Evolutionary conservation across 2,329 filamentous ascomycete species (phyloP).

Genomic region (Sarocladium oryzae): DNA sequence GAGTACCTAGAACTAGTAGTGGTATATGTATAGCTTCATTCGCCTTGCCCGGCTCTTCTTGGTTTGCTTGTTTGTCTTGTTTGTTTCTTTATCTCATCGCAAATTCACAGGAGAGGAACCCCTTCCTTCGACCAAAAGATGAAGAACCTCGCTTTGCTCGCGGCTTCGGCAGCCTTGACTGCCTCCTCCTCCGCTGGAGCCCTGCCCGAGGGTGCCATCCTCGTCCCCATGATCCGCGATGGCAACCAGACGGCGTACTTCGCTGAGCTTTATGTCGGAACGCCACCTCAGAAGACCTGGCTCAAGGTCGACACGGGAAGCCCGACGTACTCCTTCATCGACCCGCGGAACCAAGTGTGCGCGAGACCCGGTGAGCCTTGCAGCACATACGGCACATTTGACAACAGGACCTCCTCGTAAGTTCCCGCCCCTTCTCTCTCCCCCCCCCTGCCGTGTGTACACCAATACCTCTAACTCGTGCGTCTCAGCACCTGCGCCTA

Average conservation of each 20-base stretch:
- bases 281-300: not conserved
- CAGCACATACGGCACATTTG: not conserved
- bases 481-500: not conserved
- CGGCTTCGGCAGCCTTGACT: not conserved
- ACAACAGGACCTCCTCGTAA: conserved; percentile 4
- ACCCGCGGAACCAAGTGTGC: not conserved
- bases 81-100: too few species aligned
- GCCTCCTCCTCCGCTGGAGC: not conserved
- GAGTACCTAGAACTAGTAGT: too few species aligned
- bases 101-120: too few species aligned
- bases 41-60: too few species aligned
- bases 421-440: too few species aligned
- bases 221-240: conserved; percentile 1
- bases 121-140: not conserved
- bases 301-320: conserved; percentile 5
- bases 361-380: not conserved
- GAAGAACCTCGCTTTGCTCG: not conserved
- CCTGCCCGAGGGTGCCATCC: not conserved
- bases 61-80: too few species aligned
- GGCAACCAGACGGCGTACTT: not conserved
- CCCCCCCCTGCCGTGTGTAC: not conserved
- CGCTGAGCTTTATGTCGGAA: conserved; percentile 5
- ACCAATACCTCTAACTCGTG: not conserved
- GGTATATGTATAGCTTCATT: too few species aligned
- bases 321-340: conserved; percentile 3